Evolutionary conservation across 441 rosid genomes (phyloP), one percentile per base, ranked within the genome.

Genomic region (Populus hybrid): DNA sequence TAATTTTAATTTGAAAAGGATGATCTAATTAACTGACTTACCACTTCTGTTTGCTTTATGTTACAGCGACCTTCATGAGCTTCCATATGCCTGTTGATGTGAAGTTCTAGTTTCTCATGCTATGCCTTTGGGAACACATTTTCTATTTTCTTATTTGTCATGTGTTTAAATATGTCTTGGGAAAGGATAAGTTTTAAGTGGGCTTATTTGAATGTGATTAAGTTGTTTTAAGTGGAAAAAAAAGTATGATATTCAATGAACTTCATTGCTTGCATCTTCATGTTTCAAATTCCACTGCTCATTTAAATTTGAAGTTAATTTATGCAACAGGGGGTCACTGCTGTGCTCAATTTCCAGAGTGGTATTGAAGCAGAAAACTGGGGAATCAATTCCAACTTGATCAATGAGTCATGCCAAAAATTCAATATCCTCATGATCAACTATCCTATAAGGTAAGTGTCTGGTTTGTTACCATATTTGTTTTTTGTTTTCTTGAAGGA

Each of bases 281-380:
- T 73, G 53, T 56, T 42, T 78, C 77, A 24, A 29, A 4, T 29
- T 69, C 71, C 23, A 50, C 40, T 50, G 9, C 73, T 45, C 56
- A 9, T 59, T 66, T 7, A 69, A 45, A 65, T 6, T 23, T 74
- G 78, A 68, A 74, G 71, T 71, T 67, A 75, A 69, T 70, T 78
- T 82, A 36, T 84, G 45, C 80, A 76, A 74, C 86, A 93, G 99
- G 98, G 96, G 68, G 78, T 93, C 83, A 91, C 97, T 42, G 99
- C 98, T 61, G 83, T 93, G 81, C 73, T 95, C 45, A 93, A 93
- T 84, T 93, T 93, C 83, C 99, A 95, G 86, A 83, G 97, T 86
- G 86, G 83, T 72, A 78, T 81, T 74, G 98, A 95, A 88, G 94
- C 94, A 65, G 92, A 89, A 86, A 95, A 92, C 69, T 93, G 98